Base-by-base conservation (phyloP, 768 basidiomycete genomes). In the Neoboletus magnificus region DNA sequence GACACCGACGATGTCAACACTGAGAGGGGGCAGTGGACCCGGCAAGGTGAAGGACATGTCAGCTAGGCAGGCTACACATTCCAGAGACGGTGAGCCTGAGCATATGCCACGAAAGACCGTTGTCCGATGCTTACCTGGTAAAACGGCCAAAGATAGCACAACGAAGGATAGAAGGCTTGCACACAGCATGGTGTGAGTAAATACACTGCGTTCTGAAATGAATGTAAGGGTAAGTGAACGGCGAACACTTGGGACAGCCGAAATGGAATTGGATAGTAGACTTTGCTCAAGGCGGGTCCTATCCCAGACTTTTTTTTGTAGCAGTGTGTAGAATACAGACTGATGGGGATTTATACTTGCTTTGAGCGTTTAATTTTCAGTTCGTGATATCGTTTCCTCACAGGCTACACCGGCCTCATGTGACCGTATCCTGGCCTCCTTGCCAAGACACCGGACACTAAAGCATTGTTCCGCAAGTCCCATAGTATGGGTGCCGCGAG, bases 11-110 rank as follows among this genome's bases (percentile, higher is more conserved):
- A 72, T 63, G 56, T 73, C 68, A 37, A 74, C 78, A 49, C 76
- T 74, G 40, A 79, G 57, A 10, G 76, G 75, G 29, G 29, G 29
- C 1, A 9, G 62, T 77, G 76, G n/a, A 52, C 72, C 77, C 1
- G 77, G 79, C 50, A 82, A 70, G 54, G 72, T 77, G 35, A 80
- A 63, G n/a, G 79, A 77, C 12, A 42, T 11, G 23, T 60, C 40
- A 20, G 63, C 59, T 20, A 36, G 43, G 36, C 57, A 54, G 39
- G 47, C 58, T 63, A 48, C 36, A 6, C 35, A 20, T 12, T 12
- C 41, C 41, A n/a, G 12, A 6, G 15, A 30, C 30, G n/a, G 10
- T 35, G 13, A 55, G 39, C 20, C 23, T 37, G 52, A 49, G 48
- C 39, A 51, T 12, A 15, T 5, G 8, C 23, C 22, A 9, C 43